These are phyloP conservation scores for Dissophora ornata DNA, from an alignment of 192 early-diverging fungal species.

Conservation along the genomic window DNA sequence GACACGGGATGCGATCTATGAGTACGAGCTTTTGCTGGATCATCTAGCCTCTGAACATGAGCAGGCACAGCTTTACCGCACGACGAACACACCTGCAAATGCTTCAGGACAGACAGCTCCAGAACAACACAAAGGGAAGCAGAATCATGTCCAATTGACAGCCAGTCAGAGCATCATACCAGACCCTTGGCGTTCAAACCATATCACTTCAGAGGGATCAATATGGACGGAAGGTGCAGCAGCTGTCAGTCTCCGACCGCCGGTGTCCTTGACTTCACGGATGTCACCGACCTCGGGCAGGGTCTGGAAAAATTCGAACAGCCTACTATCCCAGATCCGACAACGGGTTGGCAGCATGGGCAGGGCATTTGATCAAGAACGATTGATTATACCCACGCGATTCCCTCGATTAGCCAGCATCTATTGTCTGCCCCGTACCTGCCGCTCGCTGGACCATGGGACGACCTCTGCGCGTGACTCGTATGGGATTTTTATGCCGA, in stretches of 20 bases:
- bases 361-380: constrained; percentile 23
- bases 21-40: constrained; percentile 42
- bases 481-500: constrained; percentile 39
- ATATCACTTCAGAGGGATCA: background rate
- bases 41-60: constrained; percentile 6
- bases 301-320: constrained; percentile 49
- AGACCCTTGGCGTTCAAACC: background rate
- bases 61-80: background rate
- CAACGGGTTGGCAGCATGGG: constrained; percentile 34
- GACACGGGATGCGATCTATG: constrained; percentile 46
- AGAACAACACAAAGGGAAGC: background rate
- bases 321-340: constrained; percentile 50
- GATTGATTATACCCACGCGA: constrained; percentile 43
- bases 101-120: background rate
- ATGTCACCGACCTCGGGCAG: constrained; percentile 10
- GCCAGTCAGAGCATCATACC: background rate
- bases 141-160: constrained; percentile 3
- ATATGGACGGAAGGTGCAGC: background rate
- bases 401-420: constrained; percentile 41
- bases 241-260: background rate
- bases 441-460: constrained; percentile 33
- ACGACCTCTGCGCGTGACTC: constrained; percentile 49
- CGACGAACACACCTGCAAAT: background rate
- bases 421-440: constrained; percentile 38
- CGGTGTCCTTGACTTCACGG: background rate